Base-by-base conservation (phyloP, 2,329 filamentous ascomycete species). In the Hypoxylon sp. region DNA sequence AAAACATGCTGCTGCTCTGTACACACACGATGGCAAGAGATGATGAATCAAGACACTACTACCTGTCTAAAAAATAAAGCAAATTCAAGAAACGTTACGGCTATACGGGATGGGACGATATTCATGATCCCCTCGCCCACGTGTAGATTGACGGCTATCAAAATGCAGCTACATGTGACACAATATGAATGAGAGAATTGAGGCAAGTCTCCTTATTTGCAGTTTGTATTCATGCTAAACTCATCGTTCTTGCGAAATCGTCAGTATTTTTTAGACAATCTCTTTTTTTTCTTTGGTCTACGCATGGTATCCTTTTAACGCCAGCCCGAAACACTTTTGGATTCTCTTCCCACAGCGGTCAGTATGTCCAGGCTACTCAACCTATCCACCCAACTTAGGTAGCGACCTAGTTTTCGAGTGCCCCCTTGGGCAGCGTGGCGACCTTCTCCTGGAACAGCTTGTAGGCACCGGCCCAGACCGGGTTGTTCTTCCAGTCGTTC, bases 391-490 rank as follows among this genome's bases (percentile, higher is more conserved):
- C 43, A 21, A 24, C 29, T n/a, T n/a, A n/a, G n/a, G n/a, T n/a
- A n/a, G n/a, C n/a, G n/a, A n/a, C n/a, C 20, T 55, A 62, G 47
- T 49, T 58, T 23, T 55, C 47, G 15, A 62, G 62, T 20, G 64
- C 62, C 51, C 69, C 78, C 54, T 78, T 76, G 1, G 89, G 88
- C 64, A 94, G 75, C 10, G 83, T 87, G 35, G 83, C 82, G 42
- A 93, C 89, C 84, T 95, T 95, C 66, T 94, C 86, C 61, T 90
- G 78, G 79, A 94, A 97, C 52, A 96, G 79, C 77, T 91, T 88
- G 79, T 96, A 87, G 0, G 93, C 93, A 57, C 90, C 85, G 50
- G 84, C 81, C 93, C 93, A 97, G n/a, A 97, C 93, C 10, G 83
- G 82, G 21, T 87, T 82, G 17, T 82, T 88, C 57, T 83, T 78